Conservation (phyloP, 306 rosid species). For the Echinosophora koreensis region DNA sequence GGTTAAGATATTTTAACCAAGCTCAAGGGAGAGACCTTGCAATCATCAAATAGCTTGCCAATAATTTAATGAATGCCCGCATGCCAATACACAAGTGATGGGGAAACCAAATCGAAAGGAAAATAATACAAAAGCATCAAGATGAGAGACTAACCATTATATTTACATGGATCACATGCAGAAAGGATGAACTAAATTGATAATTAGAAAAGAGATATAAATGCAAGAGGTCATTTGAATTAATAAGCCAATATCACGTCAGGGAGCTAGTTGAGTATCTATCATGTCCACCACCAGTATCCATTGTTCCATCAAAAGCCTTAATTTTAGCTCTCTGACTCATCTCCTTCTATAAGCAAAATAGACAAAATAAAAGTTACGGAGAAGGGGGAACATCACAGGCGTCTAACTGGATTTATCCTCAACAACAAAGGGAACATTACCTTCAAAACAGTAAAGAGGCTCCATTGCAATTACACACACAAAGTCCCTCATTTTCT, state of each 20-base stretch:
- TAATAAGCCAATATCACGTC: neutral
- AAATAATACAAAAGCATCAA: conserved; percentile 2
- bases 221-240: neutral
- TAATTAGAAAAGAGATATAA: neutral
- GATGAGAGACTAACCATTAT: neutral
- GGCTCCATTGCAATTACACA: neutral
- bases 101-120: neutral
- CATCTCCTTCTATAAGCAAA: neutral
- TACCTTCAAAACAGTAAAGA: conserved; percentile 12
- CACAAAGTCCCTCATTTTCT: neutral
- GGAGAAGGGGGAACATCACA: neutral
- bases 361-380: too few relatives aligned
- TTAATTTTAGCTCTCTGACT: neutral
- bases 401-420: neutral
- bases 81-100: neutral
- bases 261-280: neutral
- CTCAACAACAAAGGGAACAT: neutral
- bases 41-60: neutral
- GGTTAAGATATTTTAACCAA: neutral
- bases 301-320: neutral
- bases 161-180: neutral
- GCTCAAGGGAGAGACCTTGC: neutral
- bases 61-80: neutral
- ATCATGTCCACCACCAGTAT: neutral
- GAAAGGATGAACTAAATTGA: neutral